phyloP scores from a whole-genome alignment of 495 filamentous ascomycete genomes.

The Annulohypoxylon moriforme region DNA sequence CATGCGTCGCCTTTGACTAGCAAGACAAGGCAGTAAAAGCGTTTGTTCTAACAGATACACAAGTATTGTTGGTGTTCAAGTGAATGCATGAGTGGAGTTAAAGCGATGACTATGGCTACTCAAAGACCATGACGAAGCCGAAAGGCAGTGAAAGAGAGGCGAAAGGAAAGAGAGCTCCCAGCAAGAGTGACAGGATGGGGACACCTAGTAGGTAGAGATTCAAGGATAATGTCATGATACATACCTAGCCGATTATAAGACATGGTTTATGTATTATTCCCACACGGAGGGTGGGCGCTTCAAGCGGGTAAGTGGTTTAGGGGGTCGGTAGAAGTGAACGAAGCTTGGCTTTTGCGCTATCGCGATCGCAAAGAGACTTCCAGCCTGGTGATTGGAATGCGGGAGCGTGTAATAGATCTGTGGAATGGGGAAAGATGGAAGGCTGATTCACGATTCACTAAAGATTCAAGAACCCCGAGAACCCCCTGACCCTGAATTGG shows the following conservation, averaged over 20 bases:
- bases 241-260: conserved; percentile 80
- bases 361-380: conserved; percentile 31
- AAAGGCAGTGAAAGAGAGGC: conserved; percentile 30
- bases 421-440: conserved; percentile 18
- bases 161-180: conserved; percentile 13
- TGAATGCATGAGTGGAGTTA: conserved; percentile 10
- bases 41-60: conserved; percentile 15
- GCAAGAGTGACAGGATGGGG: conserved; percentile 25
- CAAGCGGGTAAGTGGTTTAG: conserved; percentile 30
- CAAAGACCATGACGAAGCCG: conserved; percentile 30
- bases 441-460: conserved; percentile 22
- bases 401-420: conserved; percentile 6
- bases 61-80: conserved; percentile 20
- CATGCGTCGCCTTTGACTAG: conserved; percentile 25
- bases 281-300: conserved; percentile 37
- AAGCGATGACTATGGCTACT: conserved; percentile 31
- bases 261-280: conserved; percentile 55
- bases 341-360: conserved; percentile 30
- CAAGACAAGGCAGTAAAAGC: conserved; percentile 22
- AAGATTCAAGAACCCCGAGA: conserved; percentile 22
- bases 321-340: conserved; percentile 23
- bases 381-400: conserved; percentile 25
- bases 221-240: conserved; percentile 51
- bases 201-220: not conserved
- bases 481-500: conserved; percentile 35